Evolutionary conservation across 805 yeast genomes (phyloP), one percentile per base, ranked within the genome.

Genomic region (Ogataea trehaloabstinens): DNA sequence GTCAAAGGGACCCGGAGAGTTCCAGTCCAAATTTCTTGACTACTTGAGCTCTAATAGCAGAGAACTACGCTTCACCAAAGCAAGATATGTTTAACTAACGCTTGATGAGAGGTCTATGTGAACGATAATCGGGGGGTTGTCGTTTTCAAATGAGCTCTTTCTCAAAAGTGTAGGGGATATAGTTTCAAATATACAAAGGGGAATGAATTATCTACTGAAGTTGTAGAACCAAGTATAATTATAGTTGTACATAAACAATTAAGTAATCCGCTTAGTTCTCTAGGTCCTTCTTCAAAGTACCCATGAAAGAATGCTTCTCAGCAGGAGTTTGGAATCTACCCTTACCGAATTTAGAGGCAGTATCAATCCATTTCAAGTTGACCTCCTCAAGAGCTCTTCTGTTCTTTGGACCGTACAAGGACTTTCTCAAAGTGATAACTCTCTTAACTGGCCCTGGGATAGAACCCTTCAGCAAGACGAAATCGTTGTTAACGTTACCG

Each of bases 281-380:
- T 70, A 87, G 81, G 75, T 90, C 97, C 84, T 87, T 90, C 95
- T 93, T 93, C 73, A 93, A 85, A 68, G 99, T 91, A 80, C 99
- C 99, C 80, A 90, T 66, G 91, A 93, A 93, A 70, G 99, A 95
- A 70, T 84, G 89, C 90, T 95, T 95, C 83, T 93, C 99, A 73
- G 97, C 98, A 66, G 97, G 95, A 68, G 99, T 93, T 81, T 93
- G 99, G 98, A 93, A 93, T 85, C 99, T 93, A 82, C 99, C 99
- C 88, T 93, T 95, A 85, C 99, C 99, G 90, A 93, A 93, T 78
- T 91, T 90, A 68, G 99, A 93, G 70, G 99, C 96, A 65, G 99
- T 93, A 75, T 93, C 99, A 71, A 93, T 93, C 99, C 98, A 93
- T 79, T 93, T 93, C 76, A 93, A 86, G 82, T 76, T 79, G 60